These are phyloP conservation scores for Jasminum sambac DNA, from an alignment of 257 asterid genomes.

Conservation along the genomic window DNA sequence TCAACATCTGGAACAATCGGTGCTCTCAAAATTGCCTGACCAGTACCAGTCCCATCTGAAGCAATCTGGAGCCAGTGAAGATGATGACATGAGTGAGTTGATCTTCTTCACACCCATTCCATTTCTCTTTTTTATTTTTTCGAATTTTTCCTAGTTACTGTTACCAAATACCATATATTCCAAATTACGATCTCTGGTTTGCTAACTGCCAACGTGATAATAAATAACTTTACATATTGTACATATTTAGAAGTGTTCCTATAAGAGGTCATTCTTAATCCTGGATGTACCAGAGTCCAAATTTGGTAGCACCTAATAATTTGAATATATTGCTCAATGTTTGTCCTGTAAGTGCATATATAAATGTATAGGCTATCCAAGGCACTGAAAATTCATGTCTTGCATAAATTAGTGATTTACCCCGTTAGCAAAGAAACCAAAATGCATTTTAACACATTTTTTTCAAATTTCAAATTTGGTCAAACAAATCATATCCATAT, in stretches of 20 bases:
- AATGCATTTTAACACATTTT: too few species aligned
- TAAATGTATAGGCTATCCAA: neutral
- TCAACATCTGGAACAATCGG: slow-evolving; percentile 69
- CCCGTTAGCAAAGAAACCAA: too few species aligned
- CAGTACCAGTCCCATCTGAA: slow-evolving; percentile 73
- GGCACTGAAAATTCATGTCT: neutral
- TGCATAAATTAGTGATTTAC: neutral
- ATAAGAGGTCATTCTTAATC: neutral
- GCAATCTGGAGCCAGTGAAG: slow-evolving; percentile 87
- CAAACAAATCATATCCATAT: too few species aligned
- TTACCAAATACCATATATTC: neutral
- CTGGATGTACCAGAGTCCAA: neutral
- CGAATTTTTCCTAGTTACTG: neutral
- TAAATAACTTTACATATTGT: neutral
- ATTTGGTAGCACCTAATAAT: neutral
- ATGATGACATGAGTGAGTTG: slow-evolving; percentile 88
- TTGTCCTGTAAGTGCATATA: neutral
- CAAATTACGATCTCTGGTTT: neutral
- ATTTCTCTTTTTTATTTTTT: neutral
- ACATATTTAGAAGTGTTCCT: neutral
- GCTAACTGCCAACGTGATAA: neutral
- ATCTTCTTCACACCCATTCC: slow-evolving; percentile 14
- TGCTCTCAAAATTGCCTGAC: slow-evolving; percentile 72
- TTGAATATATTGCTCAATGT: neutral
- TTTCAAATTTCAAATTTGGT: too few species aligned